A percentile compares a stretch with the other conserved stretches of the same genome.
phyloP scores from a whole-genome alignment of 2,329 filamentous ascomycete genomes.

The Botryotinia globosa region DNA sequence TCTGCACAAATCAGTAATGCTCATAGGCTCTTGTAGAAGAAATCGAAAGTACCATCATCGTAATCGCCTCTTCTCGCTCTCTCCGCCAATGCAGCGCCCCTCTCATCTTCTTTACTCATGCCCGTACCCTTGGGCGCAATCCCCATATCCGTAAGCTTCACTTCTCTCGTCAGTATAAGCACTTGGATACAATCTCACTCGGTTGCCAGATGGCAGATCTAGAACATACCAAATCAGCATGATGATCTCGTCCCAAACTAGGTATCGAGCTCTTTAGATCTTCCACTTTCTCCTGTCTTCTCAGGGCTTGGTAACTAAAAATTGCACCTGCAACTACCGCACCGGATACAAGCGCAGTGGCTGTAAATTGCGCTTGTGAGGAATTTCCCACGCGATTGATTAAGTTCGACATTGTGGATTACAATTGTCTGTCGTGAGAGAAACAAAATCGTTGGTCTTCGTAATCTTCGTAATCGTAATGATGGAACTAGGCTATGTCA shows the following conservation, averaged over 20 bases:
- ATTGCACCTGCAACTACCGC: conserved; percentile 59
- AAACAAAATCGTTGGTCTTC: neutral
- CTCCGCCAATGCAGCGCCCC: conserved; percentile 56
- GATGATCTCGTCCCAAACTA: conserved; percentile 37
- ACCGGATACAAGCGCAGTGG: conserved; percentile 66
- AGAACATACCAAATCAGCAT: conserved; percentile 41
- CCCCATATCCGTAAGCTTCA: conserved; percentile 51
- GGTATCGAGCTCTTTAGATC: conserved; percentile 62
- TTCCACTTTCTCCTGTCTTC: conserved; percentile 52
- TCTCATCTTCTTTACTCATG: conserved; percentile 58
- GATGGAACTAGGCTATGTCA: neutral
- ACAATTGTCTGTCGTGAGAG: neutral
- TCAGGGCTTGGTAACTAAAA: conserved; percentile 60
- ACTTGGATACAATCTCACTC: neutral
- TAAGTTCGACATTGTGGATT: conserved; percentile 34
- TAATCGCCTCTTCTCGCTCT: conserved; percentile 63
- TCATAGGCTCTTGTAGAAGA: neutral
- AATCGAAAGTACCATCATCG: conserved; percentile 47
- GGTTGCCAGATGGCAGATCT: neutral
- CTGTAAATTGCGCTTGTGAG: conserved; percentile 55
- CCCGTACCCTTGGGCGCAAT: conserved; percentile 33
- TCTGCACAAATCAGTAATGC: conserved; percentile 48
- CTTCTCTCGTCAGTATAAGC: conserved; percentile 41
- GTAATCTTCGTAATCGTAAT: neutral
- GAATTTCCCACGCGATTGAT: conserved; percentile 30